A percentile compares a stretch with the other conserved stretches of the same genome.
These are phyloP conservation scores for Jacaranda mimosifolia DNA, from an alignment of 257 asterid genomes.

Conservation along the genomic window DNA sequence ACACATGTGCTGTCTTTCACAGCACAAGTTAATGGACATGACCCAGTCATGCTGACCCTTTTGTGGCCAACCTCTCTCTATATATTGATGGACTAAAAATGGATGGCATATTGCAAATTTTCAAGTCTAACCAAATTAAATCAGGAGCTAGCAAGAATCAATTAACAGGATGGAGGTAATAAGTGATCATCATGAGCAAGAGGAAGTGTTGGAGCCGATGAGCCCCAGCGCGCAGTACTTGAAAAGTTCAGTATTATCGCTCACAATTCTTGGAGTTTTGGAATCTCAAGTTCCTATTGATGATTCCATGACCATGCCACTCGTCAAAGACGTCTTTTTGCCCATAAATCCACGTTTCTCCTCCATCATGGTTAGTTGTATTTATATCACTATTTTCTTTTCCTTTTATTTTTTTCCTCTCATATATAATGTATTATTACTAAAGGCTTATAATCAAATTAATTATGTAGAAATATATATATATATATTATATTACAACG, in stretches of 20 bases:
- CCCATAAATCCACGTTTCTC: slow-evolving; percentile 64
- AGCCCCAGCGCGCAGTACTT: slow-evolving; percentile 62
- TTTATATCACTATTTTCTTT: neutral
- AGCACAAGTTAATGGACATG: neutral
- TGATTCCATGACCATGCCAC: slow-evolving; percentile 38
- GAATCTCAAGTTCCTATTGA: slow-evolving; percentile 46
- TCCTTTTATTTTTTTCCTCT: neutral
- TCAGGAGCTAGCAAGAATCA: neutral
- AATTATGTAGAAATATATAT: too few relatives aligned
- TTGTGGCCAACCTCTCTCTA: neutral
- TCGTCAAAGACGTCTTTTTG: slow-evolving; percentile 49
- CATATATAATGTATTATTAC: neutral
- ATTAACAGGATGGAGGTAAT: neutral
- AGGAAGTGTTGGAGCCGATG: slow-evolving; percentile 47
- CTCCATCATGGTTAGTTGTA: slow-evolving; percentile 52
- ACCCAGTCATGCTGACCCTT: neutral
- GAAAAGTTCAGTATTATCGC: slow-evolving; percentile 54
- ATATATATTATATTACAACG: too few relatives aligned
- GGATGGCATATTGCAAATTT: neutral
- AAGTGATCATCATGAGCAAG: slow-evolving; percentile 29
- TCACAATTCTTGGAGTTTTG: slow-evolving; percentile 55
- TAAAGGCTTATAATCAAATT: too few relatives aligned
- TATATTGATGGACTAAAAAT: neutral
- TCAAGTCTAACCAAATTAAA: neutral
- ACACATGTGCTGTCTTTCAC: neutral